Evolutionary conservation across 768 basidiomycete species (phyloP), one percentile per base, ranked within the genome.

Genomic region (Suillus decipiens): DNA sequence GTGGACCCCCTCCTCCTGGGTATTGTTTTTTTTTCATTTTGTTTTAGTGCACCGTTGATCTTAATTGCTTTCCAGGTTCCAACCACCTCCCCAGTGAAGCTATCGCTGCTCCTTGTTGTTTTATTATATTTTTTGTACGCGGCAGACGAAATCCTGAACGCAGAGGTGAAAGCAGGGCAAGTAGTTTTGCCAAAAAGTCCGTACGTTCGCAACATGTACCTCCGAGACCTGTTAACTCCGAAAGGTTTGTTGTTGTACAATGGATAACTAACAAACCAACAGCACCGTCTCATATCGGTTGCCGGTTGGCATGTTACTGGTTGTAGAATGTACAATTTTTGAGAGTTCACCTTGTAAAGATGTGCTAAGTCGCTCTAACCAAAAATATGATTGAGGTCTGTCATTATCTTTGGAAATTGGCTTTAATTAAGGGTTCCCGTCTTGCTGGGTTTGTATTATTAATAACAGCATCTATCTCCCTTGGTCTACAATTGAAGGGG

Each of bases 1-100:
- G 79, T 65, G 90, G 88, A 2, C 89, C 91, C 64, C 92, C 92
- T 67, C 92, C 93, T 63, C 91, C 93, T 68, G 92, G 93, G 93
- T 95, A 78, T 60, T 45, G 51, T 39, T 60, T 33, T 28, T 54
- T 50, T 33, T 28, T 54, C 48, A 15, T 24, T 34, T 19, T 45
- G 37, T 37, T 51, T 55, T 10, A 15, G 28, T 56, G 50, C 5
- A 58, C 39, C 61, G 14, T 56, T 68, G 50, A 70, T 62, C 17
- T 4, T 58, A 51, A 34, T 33, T 57, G 2, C 39, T 60, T 57
- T 61, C 22, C 36, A 84, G 82, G 36, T 83, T 82, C 73, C 83
- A 81, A 67, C 81, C 81, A 45, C 81, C 82, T 11, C 81, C 80
- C 39, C 80, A 82, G 71, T 80, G 68, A 73, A 43, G 10, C 43